Evolutionary conservation across 441 rosid species (phyloP), one percentile per base, ranked within the genome.

Genomic region (Euphorbia neoarborescens): DNA sequence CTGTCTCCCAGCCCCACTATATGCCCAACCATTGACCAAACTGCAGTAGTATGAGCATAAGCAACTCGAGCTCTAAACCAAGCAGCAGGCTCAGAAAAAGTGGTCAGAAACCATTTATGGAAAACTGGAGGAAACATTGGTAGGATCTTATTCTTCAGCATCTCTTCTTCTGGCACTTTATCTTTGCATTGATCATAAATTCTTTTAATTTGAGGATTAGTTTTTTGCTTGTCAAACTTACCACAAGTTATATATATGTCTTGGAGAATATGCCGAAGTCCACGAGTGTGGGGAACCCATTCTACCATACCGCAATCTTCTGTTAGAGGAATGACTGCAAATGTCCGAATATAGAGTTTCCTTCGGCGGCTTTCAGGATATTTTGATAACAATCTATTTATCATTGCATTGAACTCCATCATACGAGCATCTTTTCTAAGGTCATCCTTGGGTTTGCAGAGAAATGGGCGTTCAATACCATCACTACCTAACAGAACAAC

Each of bases 1-100:
- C 97, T 84, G 79, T 95, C 99, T 53, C 99, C 98, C 34, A 95
- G 91, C 65, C 99, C 99, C 78, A 92, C 98, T 30, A 92, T 89
- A 79, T 92, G 99, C 71, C 99, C 99, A 79, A 92, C 98, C 98
- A 95, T 92, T 72, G 99, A 95, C 98, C 99, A 95, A 73, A 95
- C 98, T 22, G 99, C 97, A 76, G 95, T 86, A 60, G 99, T 95
- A 81, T 92, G 99, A 65, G 99, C 98, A 85, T 86, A 95, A 71
- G 97, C 94, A 75, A 91, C 86, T 63, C 97, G 92, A 68, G 98
- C 95, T 83, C 99, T 87, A 81, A 92, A 95, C 99, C 99, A 95
- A 74, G 99, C 98, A 77, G 98, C 98, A 22, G 98, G 97, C 87
- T 95, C 99, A 57, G 99, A 92, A 84, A 95, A 95, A 40, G 96